Conservation (phyloP, 2,329 filamentous ascomycete species). For the Xylaria sp. region DNA sequence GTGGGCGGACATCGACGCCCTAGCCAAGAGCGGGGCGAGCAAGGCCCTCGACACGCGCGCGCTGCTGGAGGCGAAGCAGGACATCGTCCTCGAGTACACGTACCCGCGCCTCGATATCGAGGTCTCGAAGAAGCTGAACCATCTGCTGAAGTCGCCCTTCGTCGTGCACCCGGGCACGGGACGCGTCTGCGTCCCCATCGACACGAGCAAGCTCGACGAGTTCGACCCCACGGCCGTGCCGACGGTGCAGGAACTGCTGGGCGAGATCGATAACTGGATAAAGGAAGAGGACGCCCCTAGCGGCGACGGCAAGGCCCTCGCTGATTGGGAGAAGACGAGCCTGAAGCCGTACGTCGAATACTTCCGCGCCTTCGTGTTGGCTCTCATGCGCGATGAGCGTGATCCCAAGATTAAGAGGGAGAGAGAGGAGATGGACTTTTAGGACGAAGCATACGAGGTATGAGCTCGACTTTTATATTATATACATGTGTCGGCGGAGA, state of each 20-base stretch:
- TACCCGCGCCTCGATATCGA: constrained; percentile 97
- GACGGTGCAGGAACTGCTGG: constrained; percentile 82
- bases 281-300: constrained; percentile 39
- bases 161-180: constrained; percentile 96
- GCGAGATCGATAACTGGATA: constrained; percentile 84
- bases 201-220: constrained; percentile 75
- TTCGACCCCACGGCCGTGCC: constrained; percentile 93
- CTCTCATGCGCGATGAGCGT: constrained; percentile 80
- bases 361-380: constrained; percentile 84
- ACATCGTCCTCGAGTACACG: constrained; percentile 96
- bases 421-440: constrained; percentile 69
- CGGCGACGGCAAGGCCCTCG: constrained; percentile 55
- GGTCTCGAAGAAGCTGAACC: constrained; percentile 97
- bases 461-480: background rate
- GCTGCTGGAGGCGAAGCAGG: constrained; percentile 90
- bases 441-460: background rate
- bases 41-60: constrained; percentile 77
- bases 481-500: background rate
- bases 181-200: constrained; percentile 94
- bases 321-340: constrained; percentile 98
- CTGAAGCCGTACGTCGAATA: constrained; percentile 92
- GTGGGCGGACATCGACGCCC: constrained; percentile 91
- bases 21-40: constrained; percentile 81
- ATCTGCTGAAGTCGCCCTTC: constrained; percentile 96
- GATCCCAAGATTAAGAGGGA: constrained; percentile 67